These are phyloP conservation scores for Pseudomassariella vexata DNA, from an alignment of 2,329 filamentous ascomycete genomes.

Conservation along the genomic window DNA sequence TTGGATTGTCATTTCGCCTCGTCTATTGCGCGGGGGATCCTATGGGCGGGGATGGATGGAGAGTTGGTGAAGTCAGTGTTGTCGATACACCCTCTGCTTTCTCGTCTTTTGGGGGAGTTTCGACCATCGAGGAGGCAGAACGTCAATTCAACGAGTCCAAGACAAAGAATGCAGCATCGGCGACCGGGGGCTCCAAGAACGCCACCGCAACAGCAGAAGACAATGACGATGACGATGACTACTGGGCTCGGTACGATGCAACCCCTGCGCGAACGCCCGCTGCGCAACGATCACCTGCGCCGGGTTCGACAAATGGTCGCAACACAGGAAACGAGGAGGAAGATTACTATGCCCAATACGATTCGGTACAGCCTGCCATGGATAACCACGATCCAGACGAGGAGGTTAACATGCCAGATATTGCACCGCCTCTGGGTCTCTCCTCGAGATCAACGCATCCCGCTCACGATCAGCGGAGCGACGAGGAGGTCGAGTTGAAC, in stretches of 20 bases:
- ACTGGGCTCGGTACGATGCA: conserved; percentile 74
- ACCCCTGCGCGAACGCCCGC: conserved; percentile 61
- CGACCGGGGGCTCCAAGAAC: conserved; percentile 7
- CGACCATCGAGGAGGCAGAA: conserved; percentile 56
- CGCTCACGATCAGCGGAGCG: conserved; percentile 15
- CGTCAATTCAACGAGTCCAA: conserved; percentile 38
- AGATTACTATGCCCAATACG: conserved; percentile 72
- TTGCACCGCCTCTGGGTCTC: conserved; percentile 31
- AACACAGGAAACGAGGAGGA: conserved; percentile 47
- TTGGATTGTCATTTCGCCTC: conserved; percentile 59
- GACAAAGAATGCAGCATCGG: conserved; percentile 13
- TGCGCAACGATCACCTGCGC: conserved; percentile 57
- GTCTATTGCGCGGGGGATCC: conserved; percentile 65
- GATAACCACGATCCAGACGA: conserved; percentile 79
- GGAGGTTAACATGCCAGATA: conserved; percentile 32
- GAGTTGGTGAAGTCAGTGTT: conserved; percentile 62
- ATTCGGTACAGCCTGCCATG: conserved; percentile 72
- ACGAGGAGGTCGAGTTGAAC: conserved; percentile 22
- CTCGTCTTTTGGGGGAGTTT: conserved; percentile 41
- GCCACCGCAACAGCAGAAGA: conserved; percentile 23
- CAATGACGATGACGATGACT: conserved; percentile 67
- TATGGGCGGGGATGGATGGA: conserved; percentile 61
- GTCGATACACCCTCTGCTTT: conserved; percentile 54
- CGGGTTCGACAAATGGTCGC: conserved; percentile 29
- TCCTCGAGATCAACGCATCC: conserved; percentile 14